phyloP scores from a whole-genome alignment of 2,329 filamentous ascomycete species.

The Mycogone perniciosa region DNA sequence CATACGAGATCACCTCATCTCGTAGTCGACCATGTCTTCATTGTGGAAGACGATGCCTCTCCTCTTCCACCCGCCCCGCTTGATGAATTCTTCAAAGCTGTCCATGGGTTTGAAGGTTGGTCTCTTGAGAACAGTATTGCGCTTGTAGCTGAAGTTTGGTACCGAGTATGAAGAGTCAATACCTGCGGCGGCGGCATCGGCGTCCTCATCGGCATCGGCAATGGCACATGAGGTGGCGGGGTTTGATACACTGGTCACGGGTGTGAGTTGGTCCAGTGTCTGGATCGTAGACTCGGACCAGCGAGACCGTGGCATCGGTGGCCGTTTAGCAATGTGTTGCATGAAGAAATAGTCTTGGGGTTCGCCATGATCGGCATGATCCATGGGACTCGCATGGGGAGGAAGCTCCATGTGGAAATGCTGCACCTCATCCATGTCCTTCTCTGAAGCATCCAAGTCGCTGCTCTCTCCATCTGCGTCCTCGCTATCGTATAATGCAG shows the following conservation, averaged over 20 bases:
- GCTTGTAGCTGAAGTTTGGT: constrained; percentile 32
- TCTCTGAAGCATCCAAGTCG: constrained; percentile 20
- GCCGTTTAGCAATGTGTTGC: constrained; percentile 21
- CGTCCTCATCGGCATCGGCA: constrained; percentile 18
- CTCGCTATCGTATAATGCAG: constrained; percentile 26
- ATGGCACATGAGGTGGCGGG: constrained; percentile 14
- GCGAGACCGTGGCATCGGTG: constrained; percentile 30
- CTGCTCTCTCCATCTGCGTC: constrained; percentile 19
- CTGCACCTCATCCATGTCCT: constrained; percentile 12
- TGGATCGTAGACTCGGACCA: constrained; percentile 38
- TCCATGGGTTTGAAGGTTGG: constrained; percentile 34
- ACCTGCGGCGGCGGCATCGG: constrained; percentile 19
- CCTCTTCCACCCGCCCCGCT: constrained; percentile 39
- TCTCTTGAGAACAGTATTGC: constrained; percentile 23
- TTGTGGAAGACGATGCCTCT: constrained; percentile 35
- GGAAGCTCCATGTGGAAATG: constrained; percentile 25
- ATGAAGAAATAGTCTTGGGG: constrained; percentile 30
- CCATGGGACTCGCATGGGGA: constrained; percentile 22
- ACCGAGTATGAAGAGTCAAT: constrained; percentile 8
- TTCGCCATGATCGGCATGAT: constrained; percentile 20
- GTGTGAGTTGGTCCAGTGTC: constrained; percentile 20
- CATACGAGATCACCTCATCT: background rate
- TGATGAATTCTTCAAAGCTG: constrained; percentile 36
- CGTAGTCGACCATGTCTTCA: constrained; percentile 20
- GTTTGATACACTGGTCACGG: constrained; percentile 5